phyloP scores from a whole-genome alignment of 306 rosid species.

The Echinosophora koreensis region DNA sequence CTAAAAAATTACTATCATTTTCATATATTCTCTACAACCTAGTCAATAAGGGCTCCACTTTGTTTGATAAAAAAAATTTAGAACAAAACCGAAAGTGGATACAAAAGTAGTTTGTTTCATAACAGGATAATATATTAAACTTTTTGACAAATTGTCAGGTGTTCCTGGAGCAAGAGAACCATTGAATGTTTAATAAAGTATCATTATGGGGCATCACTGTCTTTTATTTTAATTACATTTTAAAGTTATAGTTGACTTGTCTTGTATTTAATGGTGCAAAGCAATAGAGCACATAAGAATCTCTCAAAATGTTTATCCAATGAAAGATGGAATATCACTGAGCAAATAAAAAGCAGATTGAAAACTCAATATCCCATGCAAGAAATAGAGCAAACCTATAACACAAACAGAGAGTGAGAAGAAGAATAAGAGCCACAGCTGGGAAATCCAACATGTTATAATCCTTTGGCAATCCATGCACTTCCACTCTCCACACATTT shows the following conservation, averaged over 20 bases:
- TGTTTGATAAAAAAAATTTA: not conserved
- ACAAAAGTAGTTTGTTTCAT: conserved; percentile 31
- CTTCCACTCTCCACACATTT: conserved; percentile 79
- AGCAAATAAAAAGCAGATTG: not conserved
- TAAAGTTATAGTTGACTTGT: no score
- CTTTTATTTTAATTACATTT: no score
- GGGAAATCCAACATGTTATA: conserved; percentile 87
- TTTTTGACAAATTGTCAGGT: not conserved
- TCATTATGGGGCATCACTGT: no score
- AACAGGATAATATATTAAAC: conserved; percentile 27
- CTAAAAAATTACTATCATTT: not conserved
- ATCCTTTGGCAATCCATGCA: conserved; percentile 69
- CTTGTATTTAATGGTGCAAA: no score
- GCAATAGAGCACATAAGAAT: no score
- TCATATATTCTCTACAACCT: conserved; percentile 55
- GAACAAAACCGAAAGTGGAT: conserved; percentile 2
- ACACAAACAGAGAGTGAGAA: conserved; percentile 89
- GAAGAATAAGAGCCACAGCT: conserved; percentile 85
- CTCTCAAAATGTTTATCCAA: conserved; percentile 15
- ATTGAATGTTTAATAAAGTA: no score
- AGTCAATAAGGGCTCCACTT: conserved; percentile 27
- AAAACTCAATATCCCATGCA: not conserved
- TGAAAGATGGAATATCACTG: conserved; percentile 20
- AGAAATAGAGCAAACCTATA: conserved; percentile 66
- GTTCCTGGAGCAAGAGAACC: no score